Percentiles rank a stretch among this genome's conserved stretches.
These are phyloP conservation scores for Stromatinia cepivora DNA, from an alignment of 2,329 filamentous ascomycete species.

Conservation along the genomic window DNA sequence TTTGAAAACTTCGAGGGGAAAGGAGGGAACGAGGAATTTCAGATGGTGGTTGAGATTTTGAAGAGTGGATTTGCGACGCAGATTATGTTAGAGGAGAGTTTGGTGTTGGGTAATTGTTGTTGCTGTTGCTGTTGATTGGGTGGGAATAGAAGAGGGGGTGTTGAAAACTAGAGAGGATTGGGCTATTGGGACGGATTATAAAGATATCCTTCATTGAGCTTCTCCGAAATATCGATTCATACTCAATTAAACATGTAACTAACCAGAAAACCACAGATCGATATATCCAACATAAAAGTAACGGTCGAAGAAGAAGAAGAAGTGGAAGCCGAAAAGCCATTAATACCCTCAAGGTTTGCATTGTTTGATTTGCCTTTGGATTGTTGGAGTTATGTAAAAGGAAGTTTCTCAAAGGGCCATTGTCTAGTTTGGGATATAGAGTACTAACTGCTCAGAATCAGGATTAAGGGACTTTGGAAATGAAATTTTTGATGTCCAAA, in stretches of 20 bases:
- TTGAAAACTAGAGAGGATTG: not conserved
- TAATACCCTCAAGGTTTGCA: not conserved
- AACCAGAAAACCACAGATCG: not conserved
- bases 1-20: not conserved
- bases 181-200: not conserved
- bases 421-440: not conserved
- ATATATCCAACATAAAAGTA: not conserved
- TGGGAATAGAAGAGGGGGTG: not conserved
- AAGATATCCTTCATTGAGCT: not conserved
- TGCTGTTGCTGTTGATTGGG: not conserved
- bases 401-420: not conserved
- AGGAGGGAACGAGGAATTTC: not conserved
- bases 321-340: not conserved
- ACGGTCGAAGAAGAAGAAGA: not conserved
- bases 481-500: not conserved
- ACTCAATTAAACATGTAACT: not conserved
- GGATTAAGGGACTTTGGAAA: not conserved
- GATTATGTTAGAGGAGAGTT: not conserved
- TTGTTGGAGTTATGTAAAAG: not conserved
- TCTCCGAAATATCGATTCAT: not conserved
- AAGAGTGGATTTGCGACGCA: not conserved
- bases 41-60: not conserved
- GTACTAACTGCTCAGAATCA: not conserved
- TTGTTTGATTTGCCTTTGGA: not conserved
- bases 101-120: slow-evolving; percentile 15